Percentiles rank a stretch among this genome's conserved stretches.
Conservation (phyloP, 108 stramenopile genomes). For the Nitzschia sp. region DNA sequence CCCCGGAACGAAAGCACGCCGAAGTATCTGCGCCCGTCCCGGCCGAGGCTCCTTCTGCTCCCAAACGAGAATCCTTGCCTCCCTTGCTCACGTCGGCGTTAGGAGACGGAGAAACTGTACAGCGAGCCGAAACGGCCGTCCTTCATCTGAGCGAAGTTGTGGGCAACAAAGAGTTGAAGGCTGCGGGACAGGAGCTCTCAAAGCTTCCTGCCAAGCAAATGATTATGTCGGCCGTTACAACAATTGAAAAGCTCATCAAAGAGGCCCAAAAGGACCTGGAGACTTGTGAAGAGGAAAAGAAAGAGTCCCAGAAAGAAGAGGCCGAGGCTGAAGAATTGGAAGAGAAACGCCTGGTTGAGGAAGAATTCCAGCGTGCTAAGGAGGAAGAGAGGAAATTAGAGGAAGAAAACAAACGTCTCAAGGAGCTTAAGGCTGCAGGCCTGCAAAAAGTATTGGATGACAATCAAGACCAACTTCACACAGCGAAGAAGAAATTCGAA, state of each 20-base stretch:
- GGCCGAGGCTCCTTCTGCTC: not conserved
- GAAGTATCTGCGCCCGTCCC: not conserved
- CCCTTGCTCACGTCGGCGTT: conserved; percentile 23
- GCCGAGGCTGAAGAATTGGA: conserved; percentile 16
- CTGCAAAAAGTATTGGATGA: conserved; percentile 34
- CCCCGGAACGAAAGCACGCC: not conserved
- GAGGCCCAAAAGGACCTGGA: conserved; percentile 17
- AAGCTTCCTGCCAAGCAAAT: conserved; percentile 39
- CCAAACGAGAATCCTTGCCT: conserved; percentile 2
- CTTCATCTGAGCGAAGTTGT: conserved; percentile 29
- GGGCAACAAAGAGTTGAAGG: not conserved
- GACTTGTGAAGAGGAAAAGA: conserved; percentile 7
- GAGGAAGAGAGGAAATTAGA: conserved; percentile 7
- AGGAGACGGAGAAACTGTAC: conserved; percentile 22
- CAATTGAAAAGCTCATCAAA: conserved; percentile 36
- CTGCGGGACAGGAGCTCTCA: conserved; percentile 2
- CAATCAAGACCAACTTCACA: conserved; percentile 29
- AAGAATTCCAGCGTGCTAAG: not conserved
- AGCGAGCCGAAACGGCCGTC: conserved; percentile 35
- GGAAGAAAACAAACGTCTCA: conserved; percentile 16
- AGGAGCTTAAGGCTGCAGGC: conserved; percentile 8
- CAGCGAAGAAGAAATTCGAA: conserved; percentile 27
- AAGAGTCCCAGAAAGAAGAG: conserved; percentile 16
- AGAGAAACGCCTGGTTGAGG: conserved; percentile 11
- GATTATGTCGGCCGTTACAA: conserved; percentile 34